These are phyloP conservation scores for Colletotrichum euphorbiae DNA, from an alignment of 2,329 filamentous ascomycete species.

Conservation along the genomic window DNA sequence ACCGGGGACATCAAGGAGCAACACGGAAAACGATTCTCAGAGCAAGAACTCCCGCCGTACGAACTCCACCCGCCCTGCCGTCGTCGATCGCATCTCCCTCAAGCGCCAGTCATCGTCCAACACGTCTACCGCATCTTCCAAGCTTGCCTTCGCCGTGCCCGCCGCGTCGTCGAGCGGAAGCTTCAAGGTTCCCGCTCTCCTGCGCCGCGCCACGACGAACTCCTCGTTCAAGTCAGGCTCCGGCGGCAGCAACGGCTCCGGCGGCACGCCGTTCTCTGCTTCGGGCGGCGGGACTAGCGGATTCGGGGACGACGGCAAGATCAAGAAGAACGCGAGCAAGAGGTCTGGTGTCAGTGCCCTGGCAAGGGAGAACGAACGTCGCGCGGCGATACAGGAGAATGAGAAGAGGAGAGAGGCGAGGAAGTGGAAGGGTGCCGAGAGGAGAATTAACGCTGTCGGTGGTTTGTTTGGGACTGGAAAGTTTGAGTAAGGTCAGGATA, in stretches of 20 bases:
- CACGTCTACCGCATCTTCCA: conserved; percentile 47
- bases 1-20: conserved; percentile 45
- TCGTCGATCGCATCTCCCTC: conserved; percentile 81
- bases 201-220: conserved; percentile 80
- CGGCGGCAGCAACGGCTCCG: conserved; percentile 16
- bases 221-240: conserved; percentile 57
- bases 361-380: conserved; percentile 68
- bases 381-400: conserved; percentile 65
- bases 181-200: conserved; percentile 77
- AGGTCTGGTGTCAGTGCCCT: conserved; percentile 71
- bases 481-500: conserved; percentile 56
- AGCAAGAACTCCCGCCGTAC: conserved; percentile 50
- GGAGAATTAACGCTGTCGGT: conserved; percentile 66
- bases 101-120: conserved; percentile 66
- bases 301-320: conserved; percentile 62
- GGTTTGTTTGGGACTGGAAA: conserved; percentile 68
- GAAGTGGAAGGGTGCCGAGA: conserved; percentile 69
- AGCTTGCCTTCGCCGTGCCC: conserved; percentile 66
- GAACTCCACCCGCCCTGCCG: conserved; percentile 49
- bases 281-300: conserved; percentile 36
- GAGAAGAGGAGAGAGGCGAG: conserved; percentile 69
- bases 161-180: conserved; percentile 52
- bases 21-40: conserved; percentile 62
- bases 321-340: conserved; percentile 71
- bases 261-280: conserved; percentile 8